Base-by-base conservation (phyloP, 306 rosid species). In the Echinosophora koreensis region DNA sequence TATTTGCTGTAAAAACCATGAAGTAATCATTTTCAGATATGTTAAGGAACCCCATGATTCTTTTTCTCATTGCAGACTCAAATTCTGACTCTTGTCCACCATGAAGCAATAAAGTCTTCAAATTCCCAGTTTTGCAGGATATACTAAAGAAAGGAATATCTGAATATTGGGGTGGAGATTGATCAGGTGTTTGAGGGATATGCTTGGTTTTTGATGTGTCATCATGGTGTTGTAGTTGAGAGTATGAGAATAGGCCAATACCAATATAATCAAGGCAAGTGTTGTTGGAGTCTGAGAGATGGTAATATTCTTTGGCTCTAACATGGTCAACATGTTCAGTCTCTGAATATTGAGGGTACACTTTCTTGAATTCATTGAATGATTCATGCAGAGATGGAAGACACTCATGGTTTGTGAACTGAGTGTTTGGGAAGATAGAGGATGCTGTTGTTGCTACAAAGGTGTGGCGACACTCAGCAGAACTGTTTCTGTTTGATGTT, bases 181-280 rank as follows among this genome's bases (percentile, higher is more conserved):
- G 88, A 76, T 14, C 72, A 60, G 3, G 47, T 32, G 41, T 62
- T 37, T 58, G 73, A 52, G 83, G 69, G 58, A 38, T 11, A 50
- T 52, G 28, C 58, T 82, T 79, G 37, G 66, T 6, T 81, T 77
- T 84, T n/a, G 81, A 73, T 16, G 87, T 18, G 35, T 77, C 80
- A 8, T 77, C 80, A 8, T 78, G 87, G 72, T 77, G 72, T 66
- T 90, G 94, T 7, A 85, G 62, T 67, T 94, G 98, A 57, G 86
- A 86, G 27, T 86, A 80, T 2, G 97, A 94, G 88, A 90, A 95
- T 54, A 95, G 97, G 69, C 98, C 98, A 56, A 90, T 88, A 34
- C 98, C 98, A 41, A 95, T 88, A 49, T 95, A 95, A 83, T 95
- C 98, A 62, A 92, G 95, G 74, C 97, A 90, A 65, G 91, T 85